A percentile compares a stretch with the other conserved stretches of the same genome.
phyloP scores from a whole-genome alignment of 331 rosid species.

The Quercus lobata region DNA sequence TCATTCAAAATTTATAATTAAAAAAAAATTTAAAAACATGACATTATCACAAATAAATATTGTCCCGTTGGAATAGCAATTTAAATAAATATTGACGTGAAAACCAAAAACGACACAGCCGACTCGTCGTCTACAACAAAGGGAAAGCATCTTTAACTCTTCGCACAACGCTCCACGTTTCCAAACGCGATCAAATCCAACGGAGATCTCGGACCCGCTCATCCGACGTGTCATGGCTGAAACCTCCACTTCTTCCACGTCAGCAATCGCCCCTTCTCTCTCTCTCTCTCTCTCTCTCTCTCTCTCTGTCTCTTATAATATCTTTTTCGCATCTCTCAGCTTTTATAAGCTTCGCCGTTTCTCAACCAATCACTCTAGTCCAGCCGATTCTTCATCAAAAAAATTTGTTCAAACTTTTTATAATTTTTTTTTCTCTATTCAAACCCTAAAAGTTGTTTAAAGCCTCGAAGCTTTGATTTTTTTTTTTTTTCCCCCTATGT shows the following conservation, averaged over 20 bases:
- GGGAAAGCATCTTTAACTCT: slow-evolving; percentile 7
- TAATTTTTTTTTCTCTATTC: background rate
- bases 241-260: slow-evolving; percentile 2
- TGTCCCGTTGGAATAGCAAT: no score
- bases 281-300: no score
- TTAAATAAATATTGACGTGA: background rate
- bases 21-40: no score
- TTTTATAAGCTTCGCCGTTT: background rate
- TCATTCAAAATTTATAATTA: no score
- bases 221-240: slow-evolving; percentile 6
- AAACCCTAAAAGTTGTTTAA: background rate
- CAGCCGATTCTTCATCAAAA: background rate
- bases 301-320: background rate
- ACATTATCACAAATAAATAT: no score
- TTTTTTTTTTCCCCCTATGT: background rate
- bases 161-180: slow-evolving; percentile 16
- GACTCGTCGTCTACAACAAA: background rate
- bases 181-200: background rate
- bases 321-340: background rate
- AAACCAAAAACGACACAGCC: background rate
- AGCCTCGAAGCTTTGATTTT: no score
- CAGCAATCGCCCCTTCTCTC: background rate
- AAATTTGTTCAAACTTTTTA: no score
- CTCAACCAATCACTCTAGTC: background rate
- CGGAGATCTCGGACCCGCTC: slow-evolving; percentile 17